Conservation (phyloP, 352 stramenopile genomes). For the Phytophthora podocarpi region DNA sequence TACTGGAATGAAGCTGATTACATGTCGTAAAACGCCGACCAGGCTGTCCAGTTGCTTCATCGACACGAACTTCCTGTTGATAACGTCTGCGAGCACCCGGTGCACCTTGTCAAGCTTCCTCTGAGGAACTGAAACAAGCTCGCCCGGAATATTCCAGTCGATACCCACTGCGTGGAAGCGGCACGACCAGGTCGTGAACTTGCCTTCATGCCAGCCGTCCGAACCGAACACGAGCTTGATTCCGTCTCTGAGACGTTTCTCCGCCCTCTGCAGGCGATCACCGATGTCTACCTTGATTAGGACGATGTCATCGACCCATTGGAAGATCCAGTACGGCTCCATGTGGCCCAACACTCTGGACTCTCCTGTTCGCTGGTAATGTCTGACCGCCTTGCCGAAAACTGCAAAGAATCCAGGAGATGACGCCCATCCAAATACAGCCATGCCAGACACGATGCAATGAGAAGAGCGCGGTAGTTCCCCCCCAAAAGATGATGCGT, state of each 20-base stretch:
- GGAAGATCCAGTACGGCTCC: too few relatives aligned
- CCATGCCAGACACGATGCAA: conserved; percentile 10
- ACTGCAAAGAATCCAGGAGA: conserved; percentile 13
- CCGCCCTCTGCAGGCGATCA: too few relatives aligned
- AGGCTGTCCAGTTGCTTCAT: not conserved
- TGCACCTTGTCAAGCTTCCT: too few relatives aligned
- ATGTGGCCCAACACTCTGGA: too few relatives aligned
- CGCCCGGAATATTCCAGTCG: conserved; percentile 1
- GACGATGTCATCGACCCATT: too few relatives aligned
- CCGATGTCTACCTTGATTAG: too few relatives aligned
- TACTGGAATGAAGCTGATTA: conserved; percentile 15
- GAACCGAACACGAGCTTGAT: conserved; percentile 9
- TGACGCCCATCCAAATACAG: too few relatives aligned
- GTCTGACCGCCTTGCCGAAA: conserved; percentile 1
- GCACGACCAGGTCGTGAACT: conserved; percentile 14
- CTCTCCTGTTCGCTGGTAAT: conserved; percentile 6
- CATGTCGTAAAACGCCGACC: conserved; percentile 1
- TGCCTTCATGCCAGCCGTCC: conserved; percentile 9
- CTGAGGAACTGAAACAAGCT: conserved; percentile 1
- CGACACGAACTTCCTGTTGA: too few relatives aligned
- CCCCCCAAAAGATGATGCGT: conserved; percentile 1
- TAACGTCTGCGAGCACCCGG: too few relatives aligned
- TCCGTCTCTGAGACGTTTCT: conserved; percentile 14
- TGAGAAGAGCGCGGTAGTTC: not conserved
- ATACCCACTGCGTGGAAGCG: conserved; percentile 3